phyloP scores from a whole-genome alignment of 257 asterid genomes.

The Vinca minor region DNA sequence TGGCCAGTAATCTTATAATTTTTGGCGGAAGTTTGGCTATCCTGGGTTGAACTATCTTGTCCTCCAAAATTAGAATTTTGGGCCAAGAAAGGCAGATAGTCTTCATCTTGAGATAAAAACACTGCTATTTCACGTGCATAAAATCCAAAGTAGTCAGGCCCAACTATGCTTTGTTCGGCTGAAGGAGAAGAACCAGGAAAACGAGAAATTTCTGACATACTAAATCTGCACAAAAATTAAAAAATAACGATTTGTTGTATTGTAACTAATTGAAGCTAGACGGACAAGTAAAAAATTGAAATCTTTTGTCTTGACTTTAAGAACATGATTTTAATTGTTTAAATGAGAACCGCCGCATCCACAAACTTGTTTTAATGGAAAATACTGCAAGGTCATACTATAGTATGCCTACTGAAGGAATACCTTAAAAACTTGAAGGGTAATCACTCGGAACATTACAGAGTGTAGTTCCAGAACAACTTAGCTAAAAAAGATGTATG shows the following conservation, averaged over 20 bases:
- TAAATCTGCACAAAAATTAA: constrained; percentile 30
- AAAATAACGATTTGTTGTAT: neutral
- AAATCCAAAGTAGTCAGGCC: constrained; percentile 67
- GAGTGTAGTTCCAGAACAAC: neutral
- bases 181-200: constrained; percentile 23
- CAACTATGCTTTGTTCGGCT: constrained; percentile 18
- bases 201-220: constrained; percentile 33
- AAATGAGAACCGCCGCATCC: neutral
- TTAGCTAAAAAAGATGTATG: neutral
- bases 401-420: neutral
- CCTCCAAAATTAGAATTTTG: constrained; percentile 21
- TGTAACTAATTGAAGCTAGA: neutral
- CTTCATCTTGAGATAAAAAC: constrained; percentile 46
- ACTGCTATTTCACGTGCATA: constrained; percentile 40
- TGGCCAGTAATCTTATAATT: constrained; percentile 10
- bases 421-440: neutral
- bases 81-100: constrained; percentile 26
- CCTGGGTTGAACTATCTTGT: constrained; percentile 18
- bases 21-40: constrained; percentile 15
- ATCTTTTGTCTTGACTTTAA: neutral
- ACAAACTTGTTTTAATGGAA: neutral
- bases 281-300: neutral
- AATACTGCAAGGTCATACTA: neutral
- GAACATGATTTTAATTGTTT: neutral
- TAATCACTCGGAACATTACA: neutral